Conservation (phyloP, 192 early-diverging fungal species). For the Coemansia sp. region DNA sequence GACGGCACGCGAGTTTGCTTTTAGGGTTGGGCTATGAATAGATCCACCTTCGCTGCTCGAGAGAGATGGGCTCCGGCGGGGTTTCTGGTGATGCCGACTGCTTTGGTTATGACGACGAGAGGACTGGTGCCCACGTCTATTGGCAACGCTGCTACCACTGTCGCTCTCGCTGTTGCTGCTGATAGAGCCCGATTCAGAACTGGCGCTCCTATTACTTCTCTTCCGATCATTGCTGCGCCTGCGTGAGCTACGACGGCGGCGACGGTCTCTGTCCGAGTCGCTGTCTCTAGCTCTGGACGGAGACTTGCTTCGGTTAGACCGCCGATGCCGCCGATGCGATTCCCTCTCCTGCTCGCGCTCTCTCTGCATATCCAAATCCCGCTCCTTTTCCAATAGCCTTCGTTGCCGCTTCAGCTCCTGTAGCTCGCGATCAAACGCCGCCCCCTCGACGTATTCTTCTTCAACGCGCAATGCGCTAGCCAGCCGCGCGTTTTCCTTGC, state of each 20-base stretch:
- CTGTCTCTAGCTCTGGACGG: background rate
- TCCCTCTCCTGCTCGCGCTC: background rate
- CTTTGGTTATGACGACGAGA: constrained; percentile 8
- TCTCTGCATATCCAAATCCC: constrained; percentile 14
- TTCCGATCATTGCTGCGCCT: background rate
- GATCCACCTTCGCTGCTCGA: constrained; percentile 4
- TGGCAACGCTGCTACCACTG: background rate
- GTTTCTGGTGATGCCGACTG: background rate
- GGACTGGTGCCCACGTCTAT: background rate
- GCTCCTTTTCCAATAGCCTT: constrained; percentile 30
- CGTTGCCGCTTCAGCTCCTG: constrained; percentile 57
- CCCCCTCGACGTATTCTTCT: constrained; percentile 69
- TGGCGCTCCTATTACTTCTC: constrained; percentile 14
- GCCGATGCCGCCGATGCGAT: background rate
- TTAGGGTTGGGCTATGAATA: background rate
- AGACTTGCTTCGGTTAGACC: constrained; percentile 5
- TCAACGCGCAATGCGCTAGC: constrained; percentile 70
- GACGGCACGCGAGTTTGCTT: constrained; percentile 15
- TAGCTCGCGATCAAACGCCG: constrained; percentile 70
- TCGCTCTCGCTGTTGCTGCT: constrained; percentile 9
- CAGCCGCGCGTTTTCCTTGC: constrained; percentile 64
- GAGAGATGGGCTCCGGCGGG: constrained; percentile 8
- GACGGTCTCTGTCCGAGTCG: background rate
- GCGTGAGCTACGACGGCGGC: background rate
- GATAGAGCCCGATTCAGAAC: background rate